Percentiles rank a stretch among this genome's conserved stretches.
Evolutionary conservation across 768 basidiomycete species (phyloP).

Genomic region (Lactarius evosmus): DNA sequence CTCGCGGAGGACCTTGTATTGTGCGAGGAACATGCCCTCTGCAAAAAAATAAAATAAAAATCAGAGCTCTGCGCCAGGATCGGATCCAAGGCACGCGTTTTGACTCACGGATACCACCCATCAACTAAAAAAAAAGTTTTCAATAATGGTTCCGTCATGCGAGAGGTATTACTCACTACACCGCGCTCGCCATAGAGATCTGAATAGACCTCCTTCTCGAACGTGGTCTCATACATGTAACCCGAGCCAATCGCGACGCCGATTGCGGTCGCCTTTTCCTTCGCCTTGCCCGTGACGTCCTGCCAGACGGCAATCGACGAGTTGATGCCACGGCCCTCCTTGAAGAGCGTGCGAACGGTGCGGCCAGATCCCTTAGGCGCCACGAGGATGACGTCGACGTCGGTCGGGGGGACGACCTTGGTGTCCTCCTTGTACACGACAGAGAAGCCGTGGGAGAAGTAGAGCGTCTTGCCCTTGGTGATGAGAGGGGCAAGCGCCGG

Average conservation of each 20-base stretch:
- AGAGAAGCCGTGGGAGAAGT: constrained; percentile 99
- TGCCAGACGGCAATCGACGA: constrained; percentile 94
- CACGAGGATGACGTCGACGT: constrained; percentile 98
- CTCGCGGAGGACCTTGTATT: constrained; percentile 95
- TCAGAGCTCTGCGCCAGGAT: constrained; percentile 15
- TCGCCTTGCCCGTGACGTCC: constrained; percentile 96
- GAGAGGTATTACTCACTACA: constrained; percentile 62
- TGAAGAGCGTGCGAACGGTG: constrained; percentile 99
- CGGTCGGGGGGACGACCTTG: constrained; percentile 82
- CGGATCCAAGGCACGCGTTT: not conserved
- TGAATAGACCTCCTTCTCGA: constrained; percentile 99
- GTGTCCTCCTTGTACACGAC: constrained; percentile 98
- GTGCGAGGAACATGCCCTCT: constrained; percentile 99
- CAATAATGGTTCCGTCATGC: constrained; percentile 4
- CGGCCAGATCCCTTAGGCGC: constrained; percentile 99
- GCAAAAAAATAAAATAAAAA: constrained; percentile 13
- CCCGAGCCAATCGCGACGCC: constrained; percentile 95
- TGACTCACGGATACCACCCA: constrained; percentile 89
- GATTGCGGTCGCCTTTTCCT: constrained; percentile 93
- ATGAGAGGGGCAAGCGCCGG: constrained; percentile 84
- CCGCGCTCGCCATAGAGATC: constrained; percentile 99
- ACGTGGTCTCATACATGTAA: constrained; percentile 98
- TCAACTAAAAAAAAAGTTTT: constrained; percentile 57
- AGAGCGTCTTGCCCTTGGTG: constrained; percentile 99
- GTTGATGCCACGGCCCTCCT: constrained; percentile 99